Evolutionary conservation across 768 basidiomycete species (phyloP).

Genomic region (Mycena venus): DNA sequence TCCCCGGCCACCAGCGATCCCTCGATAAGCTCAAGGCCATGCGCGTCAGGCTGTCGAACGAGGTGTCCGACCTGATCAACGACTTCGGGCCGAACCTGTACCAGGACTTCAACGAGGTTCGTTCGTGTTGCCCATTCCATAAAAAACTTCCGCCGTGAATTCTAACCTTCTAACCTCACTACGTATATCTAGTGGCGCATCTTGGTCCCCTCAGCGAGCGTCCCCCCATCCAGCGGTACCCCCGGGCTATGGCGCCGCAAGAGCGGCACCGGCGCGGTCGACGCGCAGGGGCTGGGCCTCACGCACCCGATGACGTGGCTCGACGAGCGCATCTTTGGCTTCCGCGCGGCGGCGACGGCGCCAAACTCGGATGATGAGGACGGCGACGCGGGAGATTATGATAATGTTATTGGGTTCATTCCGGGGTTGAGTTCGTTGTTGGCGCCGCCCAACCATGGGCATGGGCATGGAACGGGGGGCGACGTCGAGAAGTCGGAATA

Average conservation of each 20-base stretch:
- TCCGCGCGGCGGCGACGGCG: slow-evolving; percentile 72
- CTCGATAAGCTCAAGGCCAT: slow-evolving; percentile 82
- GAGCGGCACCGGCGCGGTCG: slow-evolving; percentile 85
- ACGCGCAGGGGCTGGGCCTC: slow-evolving; percentile 74
- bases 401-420: slow-evolving; percentile 84
- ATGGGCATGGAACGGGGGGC: no score
- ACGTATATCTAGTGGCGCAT: slow-evolving; percentile 76
- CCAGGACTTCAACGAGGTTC: slow-evolving; percentile 87
- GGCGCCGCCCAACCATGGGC: no score
- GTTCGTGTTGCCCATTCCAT: slow-evolving; percentile 40
- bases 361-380: slow-evolving; percentile 87
- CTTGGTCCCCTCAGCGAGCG: slow-evolving; percentile 85
- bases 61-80: slow-evolving; percentile 86
- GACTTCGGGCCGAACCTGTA: slow-evolving; percentile 91
- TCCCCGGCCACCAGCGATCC: slow-evolving; percentile 89
- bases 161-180: slow-evolving; percentile 11
- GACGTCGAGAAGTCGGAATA: slow-evolving; percentile 24
- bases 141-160: slow-evolving; percentile 17
- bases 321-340: slow-evolving; percentile 94
- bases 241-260: slow-evolving; percentile 86
- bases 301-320: slow-evolving; percentile 96
- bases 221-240: slow-evolving; percentile 82
- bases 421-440: slow-evolving; percentile 37
- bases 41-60: slow-evolving; percentile 83
- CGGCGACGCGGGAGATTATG: slow-evolving; percentile 94